A percentile compares a stretch with the other conserved stretches of the same genome.
phyloP scores from a whole-genome alignment of 1,139 yeast genomes.

The Candida tetrigidarum region DNA sequence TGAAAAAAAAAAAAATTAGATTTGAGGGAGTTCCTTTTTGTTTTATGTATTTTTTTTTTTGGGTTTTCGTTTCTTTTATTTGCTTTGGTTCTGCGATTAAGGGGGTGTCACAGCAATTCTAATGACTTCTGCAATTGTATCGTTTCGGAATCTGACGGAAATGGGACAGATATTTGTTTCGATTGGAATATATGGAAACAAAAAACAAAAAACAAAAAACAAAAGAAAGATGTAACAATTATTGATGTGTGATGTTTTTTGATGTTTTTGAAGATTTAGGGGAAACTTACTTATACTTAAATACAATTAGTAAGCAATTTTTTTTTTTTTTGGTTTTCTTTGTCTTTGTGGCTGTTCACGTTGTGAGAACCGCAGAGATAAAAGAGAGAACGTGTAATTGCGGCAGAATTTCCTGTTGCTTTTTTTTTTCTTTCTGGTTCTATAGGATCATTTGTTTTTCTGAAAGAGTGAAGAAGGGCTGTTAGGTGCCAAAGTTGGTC shows the following conservation, averaged over 20 bases:
- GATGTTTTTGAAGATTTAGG: no score
- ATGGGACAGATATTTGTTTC: background rate
- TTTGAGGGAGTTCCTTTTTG: no score
- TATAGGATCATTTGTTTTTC: background rate
- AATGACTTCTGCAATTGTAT: background rate
- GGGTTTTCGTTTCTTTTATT: background rate
- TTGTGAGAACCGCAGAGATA: background rate
- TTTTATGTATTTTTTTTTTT: no score
- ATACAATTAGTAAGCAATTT: slow-evolving; percentile 3
- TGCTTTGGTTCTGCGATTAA: no score
- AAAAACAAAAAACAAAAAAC: background rate
- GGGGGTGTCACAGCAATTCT: background rate
- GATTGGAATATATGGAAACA: background rate
- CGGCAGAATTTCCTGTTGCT: background rate
- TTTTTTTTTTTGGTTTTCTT: background rate
- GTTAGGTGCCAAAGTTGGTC: background rate
- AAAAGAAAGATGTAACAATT: background rate
- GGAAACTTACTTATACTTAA: no score
- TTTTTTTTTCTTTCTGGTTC: background rate
- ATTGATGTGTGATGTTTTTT: no score
- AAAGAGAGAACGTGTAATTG: background rate
- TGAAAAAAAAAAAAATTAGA: no score
- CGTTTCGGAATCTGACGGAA: background rate
- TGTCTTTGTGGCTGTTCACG: background rate
- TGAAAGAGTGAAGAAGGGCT: no score